A percentile compares a stretch with the other conserved stretches of the same genome.
Evolutionary conservation across 139 green algal genomes (phyloP).

Genomic region (Coelastrella sp.): DNA sequence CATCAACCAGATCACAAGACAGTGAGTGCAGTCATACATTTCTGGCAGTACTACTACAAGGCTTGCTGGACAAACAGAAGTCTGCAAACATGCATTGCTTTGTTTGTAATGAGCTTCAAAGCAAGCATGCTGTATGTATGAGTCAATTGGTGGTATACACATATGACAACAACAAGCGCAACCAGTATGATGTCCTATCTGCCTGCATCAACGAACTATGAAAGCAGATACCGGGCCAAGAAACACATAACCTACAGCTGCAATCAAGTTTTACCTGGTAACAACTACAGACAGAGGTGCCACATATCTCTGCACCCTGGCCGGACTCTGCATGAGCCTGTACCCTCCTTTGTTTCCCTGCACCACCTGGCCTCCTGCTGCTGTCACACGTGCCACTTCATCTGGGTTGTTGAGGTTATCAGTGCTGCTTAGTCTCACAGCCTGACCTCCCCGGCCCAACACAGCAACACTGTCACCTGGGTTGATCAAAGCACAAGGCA

Average conservation of each 20-base stretch:
- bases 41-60: no score
- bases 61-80: no score
- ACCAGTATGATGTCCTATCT: no score
- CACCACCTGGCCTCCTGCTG: background rate
- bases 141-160: no score
- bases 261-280: conserved; percentile 26
- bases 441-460: background rate
- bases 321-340: background rate
- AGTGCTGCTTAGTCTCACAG: background rate
- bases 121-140: no score
- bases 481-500: background rate
- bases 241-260: background rate
- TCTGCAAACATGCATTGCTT: no score
- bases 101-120: no score
- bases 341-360: background rate
- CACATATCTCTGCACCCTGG: background rate
- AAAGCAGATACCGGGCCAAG: background rate
- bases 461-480: conserved; percentile 32
- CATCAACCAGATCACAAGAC: background rate
- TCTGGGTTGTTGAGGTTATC: background rate
- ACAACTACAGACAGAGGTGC: background rate
- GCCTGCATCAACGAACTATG: no score
- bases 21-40: no score
- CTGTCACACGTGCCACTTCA: background rate
- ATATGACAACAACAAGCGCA: no score